Conservation (phyloP, 345 rosid species). For the Murraya koenigii region DNA sequence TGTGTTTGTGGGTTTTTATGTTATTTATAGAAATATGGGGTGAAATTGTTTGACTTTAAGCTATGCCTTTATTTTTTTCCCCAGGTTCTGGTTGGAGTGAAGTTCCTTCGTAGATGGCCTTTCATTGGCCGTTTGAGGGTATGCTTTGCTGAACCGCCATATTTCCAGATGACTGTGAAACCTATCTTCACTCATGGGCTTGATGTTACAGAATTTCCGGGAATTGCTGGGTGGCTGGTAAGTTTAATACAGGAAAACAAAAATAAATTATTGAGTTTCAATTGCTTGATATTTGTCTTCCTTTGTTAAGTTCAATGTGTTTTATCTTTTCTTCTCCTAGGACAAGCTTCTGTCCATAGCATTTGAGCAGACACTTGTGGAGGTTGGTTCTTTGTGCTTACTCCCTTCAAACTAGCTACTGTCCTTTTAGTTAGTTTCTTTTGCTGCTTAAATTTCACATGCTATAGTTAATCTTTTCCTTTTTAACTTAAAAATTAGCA, state of each 20-base stretch:
- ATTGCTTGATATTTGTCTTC: conserved; percentile 9
- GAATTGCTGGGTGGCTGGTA: conserved; percentile 99
- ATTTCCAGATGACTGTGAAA: conserved; percentile 90
- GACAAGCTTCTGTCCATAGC: conserved; percentile 86
- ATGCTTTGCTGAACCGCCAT: conserved; percentile 96
- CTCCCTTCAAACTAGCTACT: not conserved
- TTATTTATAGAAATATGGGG: not conserved
- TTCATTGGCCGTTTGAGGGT: conserved; percentile 80
- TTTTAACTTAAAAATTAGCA: not conserved
- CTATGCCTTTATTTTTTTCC: conserved; percentile 7
- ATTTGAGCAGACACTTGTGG: conserved; percentile 85
- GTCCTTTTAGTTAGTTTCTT: not conserved
- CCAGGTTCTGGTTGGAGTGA: conserved; percentile 88
- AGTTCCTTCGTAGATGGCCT: conserved; percentile 85
- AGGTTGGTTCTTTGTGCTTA: conserved; percentile 37
- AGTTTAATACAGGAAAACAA: conserved; percentile 25
- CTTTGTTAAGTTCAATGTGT: conserved; percentile 3
- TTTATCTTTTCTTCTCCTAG: conserved; percentile 39
- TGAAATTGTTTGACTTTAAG: not conserved
- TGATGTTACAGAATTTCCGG: conserved; percentile 87
- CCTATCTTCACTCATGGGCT: conserved; percentile 74
- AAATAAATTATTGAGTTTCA: conserved; percentile 10
- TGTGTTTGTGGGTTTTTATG: not conserved
- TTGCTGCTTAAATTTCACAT: not conserved
- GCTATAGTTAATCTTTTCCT: not conserved